Base-by-base conservation (phyloP, 345 rosid genomes). In the Pseudoturritis turrita region DNA sequence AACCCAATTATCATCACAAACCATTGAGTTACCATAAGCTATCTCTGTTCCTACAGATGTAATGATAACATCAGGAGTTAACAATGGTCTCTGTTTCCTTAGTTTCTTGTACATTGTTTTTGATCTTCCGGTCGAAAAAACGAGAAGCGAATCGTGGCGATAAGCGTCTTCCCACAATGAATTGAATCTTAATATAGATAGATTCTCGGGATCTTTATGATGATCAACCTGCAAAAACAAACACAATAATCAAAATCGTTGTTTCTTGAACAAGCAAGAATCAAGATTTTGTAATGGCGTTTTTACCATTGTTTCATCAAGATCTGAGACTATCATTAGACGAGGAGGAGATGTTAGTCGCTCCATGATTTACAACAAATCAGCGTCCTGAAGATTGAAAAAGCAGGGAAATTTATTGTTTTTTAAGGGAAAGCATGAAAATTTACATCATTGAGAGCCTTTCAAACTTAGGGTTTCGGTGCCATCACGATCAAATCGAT, bases 31-130 rank as follows among this genome's bases (percentile, higher is more conserved):
- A 25, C 99, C 98, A 78, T 91, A 91, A 9, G 97, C 89, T 66
- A 95, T 95, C 84, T 89, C 96, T 43, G 99, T 95, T 79, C 99
- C 99, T 73, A 95, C 98, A 40, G 98, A 91, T 86, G 88, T 88
- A 73, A 95, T 86, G 35, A 94, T 84, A 72, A 91, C 88, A 76
- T 95, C 98, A 11, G 99, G 99, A 13, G 96, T 91, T 72, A 91
- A 71, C 92, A 95, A 82, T 70, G 98, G 97, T 67, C 78, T 94
- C 75, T 91, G 84, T 72, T 80, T 86, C 79, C 87, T 91, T 70
- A 94, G 80, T 72, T 84, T 69, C 43, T 83, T 86, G 78, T 89
- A 89, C 51, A 83, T 80, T 8, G 74, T 72, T 14, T 86, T 87
- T 6, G 97, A 78, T 80, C 97, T 90, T 67, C 98, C 98, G 3